Evolutionary conservation across 768 basidiomycete genomes (phyloP), one percentile per base, ranked within the genome.

Genomic region (Mycena metata): DNA sequence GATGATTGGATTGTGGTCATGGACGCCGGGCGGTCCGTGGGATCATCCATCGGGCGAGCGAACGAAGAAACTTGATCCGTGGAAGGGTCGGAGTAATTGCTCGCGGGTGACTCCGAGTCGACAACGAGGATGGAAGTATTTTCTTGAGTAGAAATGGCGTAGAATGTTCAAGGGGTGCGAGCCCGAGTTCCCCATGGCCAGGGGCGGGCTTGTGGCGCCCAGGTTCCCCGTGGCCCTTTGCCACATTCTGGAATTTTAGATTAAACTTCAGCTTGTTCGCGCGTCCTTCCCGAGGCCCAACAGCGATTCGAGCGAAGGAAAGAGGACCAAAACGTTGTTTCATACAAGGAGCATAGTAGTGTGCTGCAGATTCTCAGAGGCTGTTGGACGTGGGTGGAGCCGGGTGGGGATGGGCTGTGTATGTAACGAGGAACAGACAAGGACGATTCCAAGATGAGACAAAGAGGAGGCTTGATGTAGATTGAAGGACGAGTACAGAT

Each of bases 201-300:
- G 42, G 23, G 45, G 41, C 13, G 35, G n/a, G n/a, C 45, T 24
- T 41, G 49, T 66, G 66, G 59, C 66, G 64, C 41, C 36, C 46
- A n/a, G n/a, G n/a, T n/a, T 15, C 8, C 36, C 30, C 30, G 39
- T 39, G 39, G 39, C 39, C 11, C 4, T 39, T 42, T 65, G 47
- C 60, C 60, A 63, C 52, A 56, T 60, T 66, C 66, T 67, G 61
- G 49, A 51, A 39, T 51, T 59, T 62, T 30, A 51, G 58, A 54
- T 63, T 68, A 51, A 51, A 63, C 24, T 66, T 67, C 39, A 39
- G 26, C 9, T 47, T 54, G 43, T 6, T 30, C 30, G 30, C 3
- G 30, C 36, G 23, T 15, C 58, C 49, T 45, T 59, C 21, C 56
- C 50, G 50, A 33, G 45, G 24, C 11, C 12, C 1, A 51, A 35